phyloP scores from a whole-genome alignment of 768 basidiomycete species.

The Russula abietina region DNA sequence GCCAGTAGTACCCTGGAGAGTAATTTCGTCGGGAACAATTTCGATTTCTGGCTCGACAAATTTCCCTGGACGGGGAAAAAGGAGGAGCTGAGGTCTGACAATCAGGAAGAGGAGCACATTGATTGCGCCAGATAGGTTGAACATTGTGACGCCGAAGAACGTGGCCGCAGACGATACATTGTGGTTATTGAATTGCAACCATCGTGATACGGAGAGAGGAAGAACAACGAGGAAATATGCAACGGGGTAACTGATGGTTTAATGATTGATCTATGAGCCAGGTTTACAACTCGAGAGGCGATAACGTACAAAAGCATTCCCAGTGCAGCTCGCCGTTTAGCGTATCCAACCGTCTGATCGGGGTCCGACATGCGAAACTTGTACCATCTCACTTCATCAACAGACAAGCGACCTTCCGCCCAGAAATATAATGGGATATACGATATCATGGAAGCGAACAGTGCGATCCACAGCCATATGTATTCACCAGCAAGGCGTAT shows the following conservation, averaged over 20 bases:
- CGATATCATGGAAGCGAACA: conserved; percentile 32
- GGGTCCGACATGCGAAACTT: conserved; percentile 26
- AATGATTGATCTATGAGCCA: neutral
- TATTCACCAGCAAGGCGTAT: conserved; percentile 41
- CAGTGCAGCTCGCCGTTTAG: conserved; percentile 11
- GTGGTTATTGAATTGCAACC: conserved; percentile 13
- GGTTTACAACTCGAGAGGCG: neutral
- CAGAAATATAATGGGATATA: conserved; percentile 39
- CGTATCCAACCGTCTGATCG: conserved; percentile 5
- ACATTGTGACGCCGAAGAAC: conserved; percentile 27
- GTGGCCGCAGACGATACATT: conserved; percentile 33
- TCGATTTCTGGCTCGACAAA: neutral
- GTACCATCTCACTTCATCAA: conserved; percentile 28
- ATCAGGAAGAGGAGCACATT: conserved; percentile 38
- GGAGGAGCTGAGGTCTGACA: conserved; percentile 34
- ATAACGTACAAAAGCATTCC: conserved; percentile 30
- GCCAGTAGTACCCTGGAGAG: neutral
- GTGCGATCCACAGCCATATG: conserved; percentile 42
- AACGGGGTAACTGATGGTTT: neutral
- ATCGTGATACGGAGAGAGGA: neutral
- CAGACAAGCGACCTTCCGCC: conserved; percentile 33
- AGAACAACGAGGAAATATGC: neutral
- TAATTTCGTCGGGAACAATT: neutral
- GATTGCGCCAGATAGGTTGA: conserved; percentile 31
- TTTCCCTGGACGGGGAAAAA: conserved; percentile 26